A percentile compares a stretch with the other conserved stretches of the same genome.
Evolutionary conservation across 1,284 basidiomycete species (phyloP).

Genomic region (Trametes pubescens): DNA sequence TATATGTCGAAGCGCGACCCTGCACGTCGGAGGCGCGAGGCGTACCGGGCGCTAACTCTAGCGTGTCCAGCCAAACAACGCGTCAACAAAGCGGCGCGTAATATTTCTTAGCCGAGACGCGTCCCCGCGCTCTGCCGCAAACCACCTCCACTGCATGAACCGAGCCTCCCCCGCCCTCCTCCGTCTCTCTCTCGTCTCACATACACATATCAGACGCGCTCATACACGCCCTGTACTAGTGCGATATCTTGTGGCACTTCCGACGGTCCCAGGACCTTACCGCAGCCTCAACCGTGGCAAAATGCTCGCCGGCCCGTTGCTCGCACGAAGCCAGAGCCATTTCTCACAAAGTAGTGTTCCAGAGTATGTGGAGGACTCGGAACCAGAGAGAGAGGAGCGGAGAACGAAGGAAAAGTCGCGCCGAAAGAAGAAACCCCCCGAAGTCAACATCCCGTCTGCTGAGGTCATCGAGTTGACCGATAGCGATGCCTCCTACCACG

Average conservation of each 20-base stretch:
- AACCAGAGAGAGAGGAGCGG: conserved; percentile 66
- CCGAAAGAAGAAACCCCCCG: conserved; percentile 24
- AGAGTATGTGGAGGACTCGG: conserved; percentile 70
- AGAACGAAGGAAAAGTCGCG: conserved; percentile 41
- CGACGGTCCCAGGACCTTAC: background rate
- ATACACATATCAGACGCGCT: background rate
- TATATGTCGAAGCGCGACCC: conserved; percentile 1
- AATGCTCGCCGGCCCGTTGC: conserved; percentile 10
- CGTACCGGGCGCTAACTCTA: background rate
- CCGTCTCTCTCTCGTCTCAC: background rate
- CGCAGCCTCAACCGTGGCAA: conserved; percentile 9
- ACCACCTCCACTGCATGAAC: conserved; percentile 18
- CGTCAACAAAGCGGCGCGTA: conserved; percentile 31
- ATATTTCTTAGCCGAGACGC: conserved; percentile 25
- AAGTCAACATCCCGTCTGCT: background rate
- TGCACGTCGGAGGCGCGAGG: conserved; percentile 21
- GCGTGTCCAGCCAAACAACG: conserved; percentile 30
- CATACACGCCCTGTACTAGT: background rate
- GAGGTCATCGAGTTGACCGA: conserved; percentile 38
- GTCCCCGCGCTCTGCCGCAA: conserved; percentile 7
- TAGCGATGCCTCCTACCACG: conserved; percentile 21
- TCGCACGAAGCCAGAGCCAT: conserved; percentile 25
- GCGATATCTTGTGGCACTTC: background rate
- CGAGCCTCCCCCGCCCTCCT: conserved; percentile 1
- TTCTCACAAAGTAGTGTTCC: conserved; percentile 29